Evolutionary conservation across 352 stramenopile genomes (phyloP).

Genomic region (Globisporangium middletonii): DNA sequence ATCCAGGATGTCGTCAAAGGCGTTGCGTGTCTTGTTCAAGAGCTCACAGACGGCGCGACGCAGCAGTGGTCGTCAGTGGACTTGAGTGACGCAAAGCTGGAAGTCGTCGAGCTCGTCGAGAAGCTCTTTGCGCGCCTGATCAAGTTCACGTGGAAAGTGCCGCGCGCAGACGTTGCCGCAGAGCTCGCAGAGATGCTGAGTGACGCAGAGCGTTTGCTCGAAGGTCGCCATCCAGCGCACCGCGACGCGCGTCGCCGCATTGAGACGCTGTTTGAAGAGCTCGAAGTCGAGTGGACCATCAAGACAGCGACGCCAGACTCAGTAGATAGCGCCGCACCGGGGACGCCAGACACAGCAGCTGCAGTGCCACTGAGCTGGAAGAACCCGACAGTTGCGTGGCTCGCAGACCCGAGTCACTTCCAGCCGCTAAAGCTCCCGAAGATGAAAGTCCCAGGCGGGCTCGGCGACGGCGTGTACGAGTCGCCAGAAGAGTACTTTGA

Average conservation of each 20-base stretch:
- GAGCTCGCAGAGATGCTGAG: constrained; percentile 54
- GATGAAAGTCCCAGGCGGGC: constrained; percentile 52
- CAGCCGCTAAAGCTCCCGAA: constrained; percentile 57
- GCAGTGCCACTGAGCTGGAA: constrained; percentile 35
- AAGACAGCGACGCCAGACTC: constrained; percentile 13
- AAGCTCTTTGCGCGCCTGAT: constrained; percentile 25
- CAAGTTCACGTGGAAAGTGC: constrained; percentile 73
- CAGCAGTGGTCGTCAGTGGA: constrained; percentile 2
- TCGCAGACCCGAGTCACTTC: constrained; percentile 66
- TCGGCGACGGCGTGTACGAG: constrained; percentile 58
- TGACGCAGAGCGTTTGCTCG: constrained; percentile 34
- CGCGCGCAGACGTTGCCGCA: constrained; percentile 45
- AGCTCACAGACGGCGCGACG: constrained; percentile 10
- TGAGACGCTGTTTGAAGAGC: constrained; percentile 36
- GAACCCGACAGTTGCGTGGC: constrained; percentile 63
- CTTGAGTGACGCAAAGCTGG: constrained; percentile 5
- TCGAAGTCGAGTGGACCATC: constrained; percentile 75
- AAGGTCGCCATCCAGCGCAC: constrained; percentile 39
- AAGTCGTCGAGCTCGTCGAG: constrained; percentile 13
- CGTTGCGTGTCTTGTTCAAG: constrained; percentile 43
- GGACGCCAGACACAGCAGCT: background rate
- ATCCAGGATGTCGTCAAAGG: constrained; percentile 24
- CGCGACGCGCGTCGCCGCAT: constrained; percentile 40
- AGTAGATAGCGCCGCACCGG: background rate
- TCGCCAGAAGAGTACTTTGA: constrained; percentile 73